A percentile compares a stretch with the other conserved stretches of the same genome.
Conservation (phyloP, 441 rosid genomes). For the Daphne laureola region DNA sequence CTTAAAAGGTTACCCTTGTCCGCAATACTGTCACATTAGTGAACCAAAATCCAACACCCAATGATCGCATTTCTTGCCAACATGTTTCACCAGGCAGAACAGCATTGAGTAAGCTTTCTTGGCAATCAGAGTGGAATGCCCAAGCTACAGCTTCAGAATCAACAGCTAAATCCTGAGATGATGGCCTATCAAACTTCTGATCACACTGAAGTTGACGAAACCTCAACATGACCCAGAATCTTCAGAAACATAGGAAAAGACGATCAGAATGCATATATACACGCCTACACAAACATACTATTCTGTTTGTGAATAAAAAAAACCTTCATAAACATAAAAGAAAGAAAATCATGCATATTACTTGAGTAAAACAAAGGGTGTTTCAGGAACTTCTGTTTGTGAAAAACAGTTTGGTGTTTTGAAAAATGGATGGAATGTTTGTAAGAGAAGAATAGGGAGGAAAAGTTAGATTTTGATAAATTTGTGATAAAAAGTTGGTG, state of each 20-base stretch:
- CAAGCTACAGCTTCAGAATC: constrained; percentile 67
- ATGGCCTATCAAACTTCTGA: constrained; percentile 51
- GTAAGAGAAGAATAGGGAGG: no score
- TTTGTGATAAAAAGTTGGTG: no score
- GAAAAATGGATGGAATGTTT: no score
- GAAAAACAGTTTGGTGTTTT: no score
- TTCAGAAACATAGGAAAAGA: constrained; percentile 27
- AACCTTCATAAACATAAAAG: no score
- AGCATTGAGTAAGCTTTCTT: constrained; percentile 60
- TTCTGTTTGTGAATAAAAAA: background rate
- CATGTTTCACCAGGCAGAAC: constrained; percentile 71
- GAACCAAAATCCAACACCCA: constrained; percentile 95
- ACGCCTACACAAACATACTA: background rate
- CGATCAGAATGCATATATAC: background rate
- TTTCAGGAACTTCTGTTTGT: no score
- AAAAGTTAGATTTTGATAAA: no score
- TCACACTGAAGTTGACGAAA: constrained; percentile 57
- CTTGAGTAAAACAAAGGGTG: no score
- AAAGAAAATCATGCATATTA: no score
- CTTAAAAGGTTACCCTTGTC: constrained; percentile 45
- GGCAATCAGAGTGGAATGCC: constrained; percentile 97
- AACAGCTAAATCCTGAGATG: constrained; percentile 61
- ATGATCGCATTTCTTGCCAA: constrained; percentile 79
- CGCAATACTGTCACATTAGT: constrained; percentile 64
- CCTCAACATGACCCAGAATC: constrained; percentile 86